Evolutionary conservation across 148 eudicot species (phyloP).

Genomic region (Rhododendron vialii): DNA sequence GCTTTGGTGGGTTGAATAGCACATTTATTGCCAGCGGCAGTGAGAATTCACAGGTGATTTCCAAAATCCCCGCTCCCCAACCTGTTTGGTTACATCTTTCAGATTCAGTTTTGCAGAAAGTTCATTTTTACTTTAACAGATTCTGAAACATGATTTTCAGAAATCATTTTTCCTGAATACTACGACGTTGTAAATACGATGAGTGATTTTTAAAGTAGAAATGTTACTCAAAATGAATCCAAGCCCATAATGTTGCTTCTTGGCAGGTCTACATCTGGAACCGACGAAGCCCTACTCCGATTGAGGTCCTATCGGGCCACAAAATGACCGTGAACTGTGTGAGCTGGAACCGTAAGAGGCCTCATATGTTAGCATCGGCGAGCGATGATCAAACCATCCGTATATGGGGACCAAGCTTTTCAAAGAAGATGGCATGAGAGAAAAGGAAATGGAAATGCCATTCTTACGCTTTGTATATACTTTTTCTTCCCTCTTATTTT

Average conservation of each 20-base stretch:
- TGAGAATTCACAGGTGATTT: constrained; percentile 76
- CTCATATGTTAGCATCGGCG: constrained; percentile 88
- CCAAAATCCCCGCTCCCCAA: background rate
- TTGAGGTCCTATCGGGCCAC: constrained; percentile 75
- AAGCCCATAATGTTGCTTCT: background rate
- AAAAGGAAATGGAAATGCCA: background rate
- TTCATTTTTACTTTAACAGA: background rate
- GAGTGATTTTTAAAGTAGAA: background rate
- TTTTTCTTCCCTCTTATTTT: background rate
- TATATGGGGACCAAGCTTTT: constrained; percentile 67
- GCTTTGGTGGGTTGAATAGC: constrained; percentile 82
- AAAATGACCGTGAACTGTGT: constrained; percentile 86
- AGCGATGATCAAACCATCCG: constrained; percentile 94
- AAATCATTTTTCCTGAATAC: background rate
- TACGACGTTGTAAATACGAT: background rate
- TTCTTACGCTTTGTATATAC: background rate
- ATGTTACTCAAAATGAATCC: background rate
- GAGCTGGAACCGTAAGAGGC: constrained; percentile 84
- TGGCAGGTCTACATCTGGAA: constrained; percentile 88
- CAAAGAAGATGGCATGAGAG: constrained; percentile 10
- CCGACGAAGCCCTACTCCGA: constrained; percentile 51
- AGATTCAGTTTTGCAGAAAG: background rate
- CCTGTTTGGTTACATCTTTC: background rate
- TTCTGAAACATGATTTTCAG: background rate
- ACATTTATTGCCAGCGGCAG: constrained; percentile 89